Evolutionary conservation across 2,329 filamentous ascomycete genomes (phyloP), one percentile per base, ranked within the genome.

Genomic region (Arthrinium puccinioides): DNA sequence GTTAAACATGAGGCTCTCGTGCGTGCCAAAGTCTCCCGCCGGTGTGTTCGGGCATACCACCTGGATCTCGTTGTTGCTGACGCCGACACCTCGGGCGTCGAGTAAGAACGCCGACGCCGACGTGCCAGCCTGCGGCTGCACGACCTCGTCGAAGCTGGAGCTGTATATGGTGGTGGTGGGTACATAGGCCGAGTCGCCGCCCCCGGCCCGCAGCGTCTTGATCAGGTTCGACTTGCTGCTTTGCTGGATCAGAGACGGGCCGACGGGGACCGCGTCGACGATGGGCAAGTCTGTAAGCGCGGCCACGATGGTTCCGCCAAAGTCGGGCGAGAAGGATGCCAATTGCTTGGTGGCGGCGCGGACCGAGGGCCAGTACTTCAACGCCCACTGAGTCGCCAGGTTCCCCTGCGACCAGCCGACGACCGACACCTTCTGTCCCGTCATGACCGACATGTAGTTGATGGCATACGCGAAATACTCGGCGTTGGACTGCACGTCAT

Each of bases 401-500:
- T 66, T 67, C 9, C 74, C 74, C 52, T 79, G 73, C 0, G 70
- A 75, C 70, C 69, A 78, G 10, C 18, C 56, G 50, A 30, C 46
- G 39, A 30, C 59, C 61, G 60, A 62, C 14, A 76, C 42, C 52
- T 16, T 66, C 59, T 13, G 49, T 44, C 16, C 56, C 50, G 26
- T 48, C 42, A 71, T 53, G 23, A 52, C 57, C 20, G 59, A 53
- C 40, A 76, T 62, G 54, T 77, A 78, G 55, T 77, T 72, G 42
- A 77, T 69, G 5, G 73, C 71, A 50, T 79, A 76, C 4, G 71
- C 70, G 26, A 74, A 64, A 45, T 71, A 76, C 50, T 78, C 73
- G 5, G 69, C 55, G 44, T 70, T 76, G 20, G 56, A 43, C 44
- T 76, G 73, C 0, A 61, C 62, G 40, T 79, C 71, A 16, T 45